Evolutionary conservation across 2,329 filamentous ascomycete genomes (phyloP).

Genomic region (Penicillium sp.): DNA sequence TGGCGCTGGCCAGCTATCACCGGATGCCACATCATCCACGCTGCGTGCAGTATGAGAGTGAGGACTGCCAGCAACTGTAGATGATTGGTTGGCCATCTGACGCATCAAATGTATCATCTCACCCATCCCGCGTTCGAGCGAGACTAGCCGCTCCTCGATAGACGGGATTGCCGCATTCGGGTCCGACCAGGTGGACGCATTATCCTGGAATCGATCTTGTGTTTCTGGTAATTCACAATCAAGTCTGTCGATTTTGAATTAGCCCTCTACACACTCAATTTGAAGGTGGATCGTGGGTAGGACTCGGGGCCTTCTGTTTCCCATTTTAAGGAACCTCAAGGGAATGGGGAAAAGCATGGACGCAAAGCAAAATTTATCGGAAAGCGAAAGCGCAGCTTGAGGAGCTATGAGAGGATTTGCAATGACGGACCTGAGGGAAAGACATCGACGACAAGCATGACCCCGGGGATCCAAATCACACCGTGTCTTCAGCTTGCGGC

Average conservation of each 20-base stretch:
- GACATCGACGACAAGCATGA: slow-evolving; percentile 40
- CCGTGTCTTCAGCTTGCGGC: slow-evolving; percentile 42
- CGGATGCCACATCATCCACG: slow-evolving; percentile 27
- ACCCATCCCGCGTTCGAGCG: slow-evolving; percentile 36
- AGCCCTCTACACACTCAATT: not conserved
- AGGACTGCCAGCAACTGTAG: slow-evolving; percentile 22
- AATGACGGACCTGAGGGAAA: slow-evolving; percentile 36
- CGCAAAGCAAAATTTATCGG: not conserved
- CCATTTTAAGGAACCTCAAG: not conserved
- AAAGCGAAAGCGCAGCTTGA: not conserved
- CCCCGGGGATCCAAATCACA: slow-evolving; percentile 39
- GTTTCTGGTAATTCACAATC: slow-evolving; percentile 40
- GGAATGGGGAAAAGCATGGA: not conserved
- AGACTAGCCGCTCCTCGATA: slow-evolving; percentile 37
- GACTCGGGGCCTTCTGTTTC: not conserved
- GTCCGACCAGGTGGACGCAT: slow-evolving; percentile 34
- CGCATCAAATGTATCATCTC: slow-evolving; percentile 40
- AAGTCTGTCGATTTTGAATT: slow-evolving; percentile 28
- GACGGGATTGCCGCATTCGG: slow-evolving; percentile 34
- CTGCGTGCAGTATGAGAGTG: slow-evolving; percentile 24
- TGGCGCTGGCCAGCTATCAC: slow-evolving; percentile 24
- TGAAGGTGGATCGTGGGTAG: not conserved
- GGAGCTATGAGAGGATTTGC: not conserved
- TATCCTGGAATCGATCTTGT: slow-evolving; percentile 37
- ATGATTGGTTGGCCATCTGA: slow-evolving; percentile 33